Conservation (phyloP, 768 basidiomycete species). For the Psilocybe subaeruginosa region DNA sequence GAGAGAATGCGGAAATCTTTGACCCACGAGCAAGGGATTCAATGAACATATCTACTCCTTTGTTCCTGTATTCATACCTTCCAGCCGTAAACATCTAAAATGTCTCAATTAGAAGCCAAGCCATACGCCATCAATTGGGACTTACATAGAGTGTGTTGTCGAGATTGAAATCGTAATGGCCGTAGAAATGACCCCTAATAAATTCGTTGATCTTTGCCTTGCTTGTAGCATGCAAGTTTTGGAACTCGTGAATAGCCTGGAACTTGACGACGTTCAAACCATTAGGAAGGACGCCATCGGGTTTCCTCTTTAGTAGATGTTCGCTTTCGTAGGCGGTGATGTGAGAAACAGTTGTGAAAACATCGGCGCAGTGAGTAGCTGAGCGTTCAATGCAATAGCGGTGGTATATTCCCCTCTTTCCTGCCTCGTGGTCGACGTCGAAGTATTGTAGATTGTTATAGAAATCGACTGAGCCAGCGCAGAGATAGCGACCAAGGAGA, state of each 20-base stretch:
- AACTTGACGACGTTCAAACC: constrained; percentile 99
- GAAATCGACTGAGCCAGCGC: constrained; percentile 97
- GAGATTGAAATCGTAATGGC: constrained; percentile 95
- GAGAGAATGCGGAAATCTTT: constrained; percentile 1
- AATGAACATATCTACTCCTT: constrained; percentile 99
- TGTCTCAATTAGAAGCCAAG: constrained; percentile 5
- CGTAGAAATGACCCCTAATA: constrained; percentile 96
- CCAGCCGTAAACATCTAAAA: constrained; percentile 97
- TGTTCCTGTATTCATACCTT: constrained; percentile 98
- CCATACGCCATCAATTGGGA: constrained; percentile 7
- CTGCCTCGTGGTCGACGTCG: constrained; percentile 99
- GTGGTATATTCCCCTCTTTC: constrained; percentile 99
- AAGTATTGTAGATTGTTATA: constrained; percentile 99
- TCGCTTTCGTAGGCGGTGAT: constrained; percentile 98
- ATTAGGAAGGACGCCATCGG: constrained; percentile 95
- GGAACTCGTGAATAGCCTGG: constrained; percentile 99
- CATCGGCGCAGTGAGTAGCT: constrained; percentile 93
- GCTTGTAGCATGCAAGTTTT: constrained; percentile 88
- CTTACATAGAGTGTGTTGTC: constrained; percentile 86
- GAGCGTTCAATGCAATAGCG: constrained; percentile 96
- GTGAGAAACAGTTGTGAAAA: constrained; percentile 97
- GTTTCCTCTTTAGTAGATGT: constrained; percentile 96
- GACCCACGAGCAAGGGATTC: constrained; percentile 84
- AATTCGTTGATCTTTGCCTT: constrained; percentile 99
- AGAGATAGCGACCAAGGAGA: constrained; percentile 96